These are phyloP conservation scores for Glonium stellatum DNA, from an alignment of 495 filamentous ascomycete genomes.

Conservation along the genomic window DNA sequence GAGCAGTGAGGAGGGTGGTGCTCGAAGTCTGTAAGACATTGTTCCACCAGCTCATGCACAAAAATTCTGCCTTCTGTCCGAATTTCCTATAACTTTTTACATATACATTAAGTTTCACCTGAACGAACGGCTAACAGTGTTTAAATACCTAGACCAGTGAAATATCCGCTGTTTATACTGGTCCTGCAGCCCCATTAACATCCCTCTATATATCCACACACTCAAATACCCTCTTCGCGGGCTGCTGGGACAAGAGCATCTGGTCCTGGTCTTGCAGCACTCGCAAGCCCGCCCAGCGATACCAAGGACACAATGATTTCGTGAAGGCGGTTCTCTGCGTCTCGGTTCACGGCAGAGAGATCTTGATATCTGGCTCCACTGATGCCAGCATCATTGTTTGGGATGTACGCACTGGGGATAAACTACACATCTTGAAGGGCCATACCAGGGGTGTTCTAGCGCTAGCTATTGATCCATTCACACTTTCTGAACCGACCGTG, in stretches of 20 bases:
- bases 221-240: conserved; percentile 61
- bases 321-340: conserved; percentile 64
- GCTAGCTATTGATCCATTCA: conserved; percentile 60
- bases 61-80: too few species aligned
- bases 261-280: conserved; percentile 71
- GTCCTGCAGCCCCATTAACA: conserved; percentile 71
- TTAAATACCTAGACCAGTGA: conserved; percentile 21
- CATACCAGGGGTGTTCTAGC: conserved; percentile 70
- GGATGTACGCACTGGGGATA: conserved; percentile 59
- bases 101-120: too few species aligned
- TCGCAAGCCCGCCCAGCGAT: conserved; percentile 46
- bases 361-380: conserved; percentile 77
- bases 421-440: conserved; percentile 68
- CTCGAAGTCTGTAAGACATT: conserved; percentile 62
- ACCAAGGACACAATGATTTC: conserved; percentile 81
- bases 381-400: conserved; percentile 83
- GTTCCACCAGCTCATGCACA: neutral
- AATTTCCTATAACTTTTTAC: too few species aligned
- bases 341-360: conserved; percentile 44
- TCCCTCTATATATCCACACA: conserved; percentile 61
- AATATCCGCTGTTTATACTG: conserved; percentile 51
- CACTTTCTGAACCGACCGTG: neutral
- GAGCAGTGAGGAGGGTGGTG: conserved; percentile 62
- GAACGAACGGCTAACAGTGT: neutral
- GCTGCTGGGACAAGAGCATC: conserved; percentile 87